Base-by-base conservation (phyloP, 179 eudicot genomes). In the Carnegiea gigantea region DNA sequence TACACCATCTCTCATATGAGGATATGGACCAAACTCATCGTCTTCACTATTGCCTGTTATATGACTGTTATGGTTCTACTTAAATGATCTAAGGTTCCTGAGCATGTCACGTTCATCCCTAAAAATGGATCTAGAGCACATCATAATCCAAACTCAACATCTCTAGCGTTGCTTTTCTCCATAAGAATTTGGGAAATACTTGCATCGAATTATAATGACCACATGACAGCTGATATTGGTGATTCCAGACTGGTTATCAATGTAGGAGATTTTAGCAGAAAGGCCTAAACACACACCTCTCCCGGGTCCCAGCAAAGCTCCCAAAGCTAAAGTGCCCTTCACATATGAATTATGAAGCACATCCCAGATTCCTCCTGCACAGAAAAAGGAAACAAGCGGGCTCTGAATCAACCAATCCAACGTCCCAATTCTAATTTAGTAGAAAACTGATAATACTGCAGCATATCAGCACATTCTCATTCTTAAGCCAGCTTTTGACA, bases 231-330 rank as follows among this genome's bases (percentile, higher is more conserved):
- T 70, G 20, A 36, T 36, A 26, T 11, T 9, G 46, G n/a, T 70
- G 9, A 13, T 36, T 70, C 73, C 43, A 4, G 1, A 15, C 10
- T 18, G 23, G 21, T 70, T 15, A 70, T 17, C 46, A 36, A 11
- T 70, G 20, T 17, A 51, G 6, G 15, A 14, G 59, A 60, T 11
- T 48, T 15, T 9, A 62, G 36, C 65, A 62, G 1, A 70, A 15
- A 14, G 46, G 46, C 43, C 43, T 17, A 77, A 80, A 67, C 77
- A 76, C 87, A 48, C 74, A 95, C 99, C 99, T 94, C 95, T 90
- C 83, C 99, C 99, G 46, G 99, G 99, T 72, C 99, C 98, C 83
- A 95, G 83, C 80, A 94, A 84, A 77, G 99, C 92, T 60, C 93
- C 98, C 86, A 92, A 78, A 85, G 99, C 94, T 79, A 95, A 73